Base-by-base conservation (phyloP, 352 stramenopile species). In the Phytophthora macrochlamydospora region DNA sequence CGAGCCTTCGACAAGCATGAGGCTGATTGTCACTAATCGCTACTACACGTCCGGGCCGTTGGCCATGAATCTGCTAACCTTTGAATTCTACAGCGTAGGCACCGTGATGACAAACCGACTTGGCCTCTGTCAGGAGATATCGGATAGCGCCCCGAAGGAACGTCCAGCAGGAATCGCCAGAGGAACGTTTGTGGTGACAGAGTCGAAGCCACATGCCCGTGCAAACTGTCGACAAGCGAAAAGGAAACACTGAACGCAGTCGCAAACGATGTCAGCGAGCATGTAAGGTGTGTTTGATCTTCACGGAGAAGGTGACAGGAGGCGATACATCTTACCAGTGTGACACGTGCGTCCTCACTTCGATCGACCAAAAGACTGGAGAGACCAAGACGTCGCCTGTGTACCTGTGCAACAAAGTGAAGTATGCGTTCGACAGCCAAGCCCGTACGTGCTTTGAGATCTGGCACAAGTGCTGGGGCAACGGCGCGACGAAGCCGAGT, bases 211-310 rank as follows among this genome's bases (percentile, higher is more conserved):
- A 40, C 35, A 6, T 6, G 6, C 35, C 35, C 6, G 35, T 40
- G 40, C 14, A 4, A 13, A 46, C 40, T 28, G 40, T 24, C 9
- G 40, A 14, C 14, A 46, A 46, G 14, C 40, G 40, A 24, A 24
- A 46, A 13, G 40, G 40, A 4, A 46, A 46, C 40, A 46, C 40
- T 28, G 40, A 46, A 6, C 8, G 40, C 4, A 46, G 40, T n/a
- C 6, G 4, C 12, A 60, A 60, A 32, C 14, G 53, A 3, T 13
- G 53, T 2, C 53, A 60, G 42, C 29, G 53, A 13, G 53, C 31
- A 4, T 59, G 53, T 28, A 59, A 59, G 31, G 40, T 52, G 9
- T 59, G 53, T 6, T 52, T 42, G 1, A 14, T 59, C 4, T 51
- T 59, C 32, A 59, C 51, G 42, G 28, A 3, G 12, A 44, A 43